Base-by-base conservation (phyloP, 208 protist species). In the Herpetomonas samuelpessoai region DNA sequence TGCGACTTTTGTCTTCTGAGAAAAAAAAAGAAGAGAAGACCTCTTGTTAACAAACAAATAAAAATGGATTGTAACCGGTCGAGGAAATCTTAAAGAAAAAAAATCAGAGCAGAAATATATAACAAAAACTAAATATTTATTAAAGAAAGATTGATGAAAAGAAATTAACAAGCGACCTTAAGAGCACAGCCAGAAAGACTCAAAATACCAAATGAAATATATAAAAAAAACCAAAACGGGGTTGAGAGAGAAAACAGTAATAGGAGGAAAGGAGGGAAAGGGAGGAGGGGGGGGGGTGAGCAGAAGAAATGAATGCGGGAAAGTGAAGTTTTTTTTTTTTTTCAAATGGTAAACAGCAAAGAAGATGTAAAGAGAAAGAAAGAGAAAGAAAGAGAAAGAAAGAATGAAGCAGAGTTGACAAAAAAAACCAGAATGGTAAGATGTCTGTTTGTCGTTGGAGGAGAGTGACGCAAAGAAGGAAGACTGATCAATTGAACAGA, bases 301-400 rank as follows among this genome's bases (percentile, higher is more conserved):
- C n/a, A n/a, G n/a, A n/a, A n/a, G n/a, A n/a, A n/a, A n/a, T n/a
- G n/a, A n/a, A n/a, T n/a, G n/a, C n/a, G n/a, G n/a, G 45, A 26
- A 7, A 50, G 6, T 6, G 45, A 18, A 50, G 45, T 31, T 22
- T 14, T 54, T 54, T 54, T 6, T 54, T 3, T 21, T 29, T 29
- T 54, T 26, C 35, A n/a, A n/a, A 6, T n/a, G n/a, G n/a, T n/a
- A n/a, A n/a, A n/a, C n/a, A n/a, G n/a, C n/a, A n/a, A n/a, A 26
- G 49, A 9, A 29, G 49, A 26, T 54, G 49, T 10, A 6, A 55
- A 4, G n/a, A 26, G 16, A 55, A 26, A 16, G 0, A 31, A 26
- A 27, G 0, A 39, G 14, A 4, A 18, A 62, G 19, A 31, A 39
- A 46, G 62, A 66, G 19, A 62, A 52, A 59, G 31, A 60, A 10